Evolutionary conservation across 805 yeast genomes (phyloP).

Genomic region (Lipomyces japonicus): DNA sequence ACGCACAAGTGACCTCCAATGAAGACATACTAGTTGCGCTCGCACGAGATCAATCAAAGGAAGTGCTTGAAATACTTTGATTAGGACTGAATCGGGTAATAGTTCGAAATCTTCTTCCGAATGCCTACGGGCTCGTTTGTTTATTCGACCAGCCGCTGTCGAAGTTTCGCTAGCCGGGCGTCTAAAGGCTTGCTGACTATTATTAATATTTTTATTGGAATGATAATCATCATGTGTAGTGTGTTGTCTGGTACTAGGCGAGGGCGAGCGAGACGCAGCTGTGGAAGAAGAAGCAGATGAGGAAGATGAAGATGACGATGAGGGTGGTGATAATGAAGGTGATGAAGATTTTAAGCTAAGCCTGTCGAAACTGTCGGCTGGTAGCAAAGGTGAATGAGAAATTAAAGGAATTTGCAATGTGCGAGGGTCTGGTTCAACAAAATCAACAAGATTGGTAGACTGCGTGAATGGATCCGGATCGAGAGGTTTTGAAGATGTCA

Average conservation of each 20-base stretch:
- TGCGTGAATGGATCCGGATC: slow-evolving; percentile 30
- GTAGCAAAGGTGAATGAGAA: slow-evolving; percentile 4
- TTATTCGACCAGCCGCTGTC: background rate
- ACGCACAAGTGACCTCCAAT: slow-evolving; percentile 65
- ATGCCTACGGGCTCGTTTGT: slow-evolving; percentile 8
- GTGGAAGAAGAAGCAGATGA: slow-evolving; percentile 5
- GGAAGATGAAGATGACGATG: slow-evolving; percentile 4
- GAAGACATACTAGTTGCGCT: slow-evolving; percentile 53
- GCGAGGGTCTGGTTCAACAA: slow-evolving; percentile 3
- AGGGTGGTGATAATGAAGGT: background rate
- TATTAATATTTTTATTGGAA: background rate
- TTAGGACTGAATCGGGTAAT: slow-evolving; percentile 56
- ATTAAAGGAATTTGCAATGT: slow-evolving; percentile 9
- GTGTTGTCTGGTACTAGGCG: no score
- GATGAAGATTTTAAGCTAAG: slow-evolving; percentile 1
- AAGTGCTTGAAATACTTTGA: slow-evolving; percentile 51
- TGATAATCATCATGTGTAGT: no score
- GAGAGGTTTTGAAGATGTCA: slow-evolving; percentile 22
- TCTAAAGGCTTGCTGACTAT: background rate
- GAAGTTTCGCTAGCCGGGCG: background rate
- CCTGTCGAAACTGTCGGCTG: slow-evolving; percentile 11
- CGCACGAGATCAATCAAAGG: slow-evolving; percentile 60
- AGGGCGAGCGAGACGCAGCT: slow-evolving; percentile 4
- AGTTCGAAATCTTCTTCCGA: slow-evolving; percentile 5
- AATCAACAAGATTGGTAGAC: slow-evolving; percentile 5